Percentiles rank a stretch among this genome's conserved stretches.
Conservation (phyloP, 768 basidiomycete species). For the Phlebiopsis flavidoalba region DNA sequence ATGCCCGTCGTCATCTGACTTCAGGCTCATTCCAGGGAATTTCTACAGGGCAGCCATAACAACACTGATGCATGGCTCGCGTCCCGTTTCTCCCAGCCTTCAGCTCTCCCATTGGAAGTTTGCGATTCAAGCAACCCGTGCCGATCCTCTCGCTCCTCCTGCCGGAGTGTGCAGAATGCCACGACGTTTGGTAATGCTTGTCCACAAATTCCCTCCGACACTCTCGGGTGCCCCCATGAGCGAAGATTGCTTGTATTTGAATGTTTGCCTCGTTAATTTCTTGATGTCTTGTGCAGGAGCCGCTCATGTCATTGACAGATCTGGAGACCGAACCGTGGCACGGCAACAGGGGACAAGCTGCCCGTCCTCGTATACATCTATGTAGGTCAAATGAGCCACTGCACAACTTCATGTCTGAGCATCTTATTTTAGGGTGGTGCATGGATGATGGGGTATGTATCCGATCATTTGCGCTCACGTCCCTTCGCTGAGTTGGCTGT, state of each 20-base stretch:
- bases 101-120: conserved; percentile 46
- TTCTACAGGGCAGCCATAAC: conserved; percentile 29
- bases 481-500: neutral
- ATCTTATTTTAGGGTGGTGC: conserved; percentile 39
- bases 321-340: conserved; percentile 25
- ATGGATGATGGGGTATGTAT: conserved; percentile 37
- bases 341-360: conserved; percentile 15
- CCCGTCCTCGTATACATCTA: conserved; percentile 31
- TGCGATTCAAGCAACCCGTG: conserved; percentile 55
- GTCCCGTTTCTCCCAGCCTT: conserved; percentile 60
- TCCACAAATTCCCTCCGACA: conserved; percentile 36
- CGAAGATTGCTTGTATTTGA: conserved; percentile 52
- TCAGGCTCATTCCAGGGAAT: conserved; percentile 47
- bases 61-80: conserved; percentile 51
- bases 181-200: conserved; percentile 52
- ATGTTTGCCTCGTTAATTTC: conserved; percentile 26
- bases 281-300: conserved; percentile 18
- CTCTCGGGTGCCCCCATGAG: conserved; percentile 39
- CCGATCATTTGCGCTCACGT: neutral
- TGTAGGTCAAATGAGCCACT: conserved; percentile 17
- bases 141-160: conserved; percentile 30
- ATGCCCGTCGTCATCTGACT: conserved; percentile 33
- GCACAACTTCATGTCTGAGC: neutral
- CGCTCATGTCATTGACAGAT: conserved; percentile 14
- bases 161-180: conserved; percentile 32